A percentile compares a stretch with the other conserved stretches of the same genome.
Conservation (phyloP, 768 basidiomycete genomes). For the Pleurotus tuber-regium region DNA sequence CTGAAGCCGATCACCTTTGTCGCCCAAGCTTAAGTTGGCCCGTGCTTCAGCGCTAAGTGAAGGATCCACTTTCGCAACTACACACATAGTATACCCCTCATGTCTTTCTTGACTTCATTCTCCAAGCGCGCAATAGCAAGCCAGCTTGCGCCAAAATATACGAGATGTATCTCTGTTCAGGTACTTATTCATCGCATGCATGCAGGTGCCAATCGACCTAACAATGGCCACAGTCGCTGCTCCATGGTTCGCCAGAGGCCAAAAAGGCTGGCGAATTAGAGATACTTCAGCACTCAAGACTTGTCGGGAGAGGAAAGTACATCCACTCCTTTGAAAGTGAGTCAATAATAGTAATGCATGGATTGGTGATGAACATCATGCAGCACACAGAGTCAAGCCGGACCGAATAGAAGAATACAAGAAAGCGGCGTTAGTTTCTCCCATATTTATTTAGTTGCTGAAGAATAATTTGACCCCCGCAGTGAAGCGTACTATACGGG, state of each 20-base stretch:
- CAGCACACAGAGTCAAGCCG: conserved; percentile 87
- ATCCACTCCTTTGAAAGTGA: conserved; percentile 86
- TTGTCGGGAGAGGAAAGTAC: conserved; percentile 93
- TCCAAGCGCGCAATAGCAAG: conserved; percentile 27
- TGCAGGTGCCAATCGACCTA: conserved; percentile 19
- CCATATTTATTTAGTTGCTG: conserved; percentile 1
- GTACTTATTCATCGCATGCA: conserved; percentile 26
- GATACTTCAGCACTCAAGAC: conserved; percentile 76
- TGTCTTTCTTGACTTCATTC: conserved; percentile 29
- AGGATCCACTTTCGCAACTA: conserved; percentile 14
- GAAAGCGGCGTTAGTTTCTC: conserved; percentile 69
- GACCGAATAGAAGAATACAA: conserved; percentile 82
- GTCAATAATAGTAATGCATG: conserved; percentile 21
- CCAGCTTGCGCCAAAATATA: conserved; percentile 24
- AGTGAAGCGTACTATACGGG: conserved; percentile 86
- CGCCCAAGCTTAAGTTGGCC: background rate
- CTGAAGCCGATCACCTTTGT: conserved; percentile 9
- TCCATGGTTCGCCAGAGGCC: conserved; percentile 94
- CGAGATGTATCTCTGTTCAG: conserved; percentile 63
- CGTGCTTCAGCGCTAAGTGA: background rate
- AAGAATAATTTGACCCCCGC: background rate
- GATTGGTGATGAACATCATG: conserved; percentile 6
- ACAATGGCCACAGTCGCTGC: conserved; percentile 56
- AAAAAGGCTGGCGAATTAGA: conserved; percentile 78
- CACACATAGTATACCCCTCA: conserved; percentile 14